Conservation (phyloP, 495 filamentous ascomycete genomes). For the Penicillium waksmanii region DNA sequence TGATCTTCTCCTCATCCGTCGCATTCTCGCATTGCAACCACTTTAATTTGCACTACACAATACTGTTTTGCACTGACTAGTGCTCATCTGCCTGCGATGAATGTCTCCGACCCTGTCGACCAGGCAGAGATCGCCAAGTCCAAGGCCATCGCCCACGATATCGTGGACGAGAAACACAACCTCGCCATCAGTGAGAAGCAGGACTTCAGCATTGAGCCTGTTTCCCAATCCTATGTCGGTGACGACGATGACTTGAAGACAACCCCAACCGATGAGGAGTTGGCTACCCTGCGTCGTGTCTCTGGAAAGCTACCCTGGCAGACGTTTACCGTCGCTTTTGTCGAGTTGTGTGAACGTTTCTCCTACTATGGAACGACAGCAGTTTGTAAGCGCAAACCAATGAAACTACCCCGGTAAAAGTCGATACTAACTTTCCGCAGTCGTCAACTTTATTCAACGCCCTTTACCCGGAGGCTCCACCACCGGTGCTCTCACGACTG, state of each 20-base stretch:
- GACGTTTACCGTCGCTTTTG: conserved; percentile 70
- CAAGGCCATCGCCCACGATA: conserved; percentile 26
- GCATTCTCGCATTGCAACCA: conserved; percentile 2
- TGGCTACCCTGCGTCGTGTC: conserved; percentile 64
- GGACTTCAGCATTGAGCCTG: conserved; percentile 18
- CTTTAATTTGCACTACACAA: too few species aligned
- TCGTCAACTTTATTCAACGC: conserved; percentile 72
- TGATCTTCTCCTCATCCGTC: conserved; percentile 4
- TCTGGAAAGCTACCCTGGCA: conserved; percentile 66
- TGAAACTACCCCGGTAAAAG: not conserved
- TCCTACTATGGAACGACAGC: conserved; percentile 78
- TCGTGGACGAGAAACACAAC: not conserved
- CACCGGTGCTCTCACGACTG: conserved; percentile 55
- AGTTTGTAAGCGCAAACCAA: conserved; percentile 56
- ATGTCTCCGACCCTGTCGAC: conserved; percentile 35
- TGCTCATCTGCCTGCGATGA: conserved; percentile 28
- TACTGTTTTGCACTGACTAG: not conserved
- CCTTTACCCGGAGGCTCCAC: conserved; percentile 59
- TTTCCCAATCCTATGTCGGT: conserved; percentile 6
- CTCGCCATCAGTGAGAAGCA: conserved; percentile 12
- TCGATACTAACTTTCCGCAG: conserved; percentile 5
- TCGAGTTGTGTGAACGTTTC: conserved; percentile 79
- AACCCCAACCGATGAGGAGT: conserved; percentile 61
- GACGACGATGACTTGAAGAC: conserved; percentile 29
- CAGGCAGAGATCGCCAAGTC: conserved; percentile 35